These are phyloP conservation scores for Actinomortierella ambigua DNA, from an alignment of 371 early-diverging fungal genomes.

Conservation along the genomic window DNA sequence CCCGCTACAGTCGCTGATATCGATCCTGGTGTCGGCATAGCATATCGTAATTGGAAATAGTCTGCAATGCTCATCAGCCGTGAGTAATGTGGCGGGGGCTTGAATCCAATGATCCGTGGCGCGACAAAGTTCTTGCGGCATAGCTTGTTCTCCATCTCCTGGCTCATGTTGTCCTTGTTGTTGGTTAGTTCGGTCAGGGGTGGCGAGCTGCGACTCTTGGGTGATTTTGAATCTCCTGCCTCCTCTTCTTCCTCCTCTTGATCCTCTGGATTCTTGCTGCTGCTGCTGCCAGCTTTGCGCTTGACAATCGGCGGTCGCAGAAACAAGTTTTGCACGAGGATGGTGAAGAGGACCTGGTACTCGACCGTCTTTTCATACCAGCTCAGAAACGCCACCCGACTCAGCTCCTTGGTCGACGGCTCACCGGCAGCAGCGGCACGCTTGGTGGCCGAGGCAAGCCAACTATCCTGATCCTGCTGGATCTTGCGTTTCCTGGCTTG, in stretches of 20 bases:
- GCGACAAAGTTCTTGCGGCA: slow-evolving; percentile 37
- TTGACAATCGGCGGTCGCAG: slow-evolving; percentile 18
- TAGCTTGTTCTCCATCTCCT: slow-evolving; percentile 28
- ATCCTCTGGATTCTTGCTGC: too few species aligned
- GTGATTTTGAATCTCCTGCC: not conserved
- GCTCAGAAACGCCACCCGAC: slow-evolving; percentile 30
- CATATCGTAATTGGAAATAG: slow-evolving; percentile 38
- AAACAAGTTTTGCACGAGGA: slow-evolving; percentile 39
- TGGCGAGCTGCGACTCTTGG: too few species aligned
- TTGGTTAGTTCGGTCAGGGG: too few species aligned
- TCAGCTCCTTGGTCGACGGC: slow-evolving; percentile 25
- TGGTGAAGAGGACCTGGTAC: slow-evolving; percentile 37
- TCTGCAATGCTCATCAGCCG: slow-evolving; percentile 26
- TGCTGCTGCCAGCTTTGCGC: not conserved
- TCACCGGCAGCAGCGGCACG: slow-evolving; percentile 10
- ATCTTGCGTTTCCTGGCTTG: too few species aligned
- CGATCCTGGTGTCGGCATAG: slow-evolving; percentile 22
- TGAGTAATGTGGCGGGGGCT: slow-evolving; percentile 31
- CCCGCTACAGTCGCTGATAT: slow-evolving; percentile 4
- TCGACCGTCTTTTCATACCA: slow-evolving; percentile 43
- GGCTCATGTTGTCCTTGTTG: slow-evolving; percentile 16
- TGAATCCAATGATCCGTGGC: slow-evolving; percentile 30
- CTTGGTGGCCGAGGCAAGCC: slow-evolving; percentile 28
- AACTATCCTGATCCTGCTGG: slow-evolving; percentile 6
- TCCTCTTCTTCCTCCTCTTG: too few species aligned